phyloP scores from a whole-genome alignment of 73 alveolate species.

The Uronychia setigera region DNA sequence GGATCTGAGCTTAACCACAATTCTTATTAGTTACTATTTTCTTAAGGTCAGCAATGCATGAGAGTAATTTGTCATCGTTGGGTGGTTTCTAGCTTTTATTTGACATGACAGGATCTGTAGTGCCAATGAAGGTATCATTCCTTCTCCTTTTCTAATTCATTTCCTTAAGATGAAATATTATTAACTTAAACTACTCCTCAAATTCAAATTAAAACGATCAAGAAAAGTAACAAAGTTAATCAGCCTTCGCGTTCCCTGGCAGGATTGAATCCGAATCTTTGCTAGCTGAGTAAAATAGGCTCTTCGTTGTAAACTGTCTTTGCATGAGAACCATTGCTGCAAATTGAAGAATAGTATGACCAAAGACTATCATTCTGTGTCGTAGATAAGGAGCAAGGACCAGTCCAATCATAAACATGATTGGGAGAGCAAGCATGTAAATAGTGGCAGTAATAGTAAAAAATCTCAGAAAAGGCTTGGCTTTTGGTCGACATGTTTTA shows the following conservation, averaged over 20 bases:
- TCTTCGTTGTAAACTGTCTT: neutral
- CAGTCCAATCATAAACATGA: conserved; percentile 3
- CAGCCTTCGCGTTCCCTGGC: neutral
- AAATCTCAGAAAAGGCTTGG: conserved; percentile 16
- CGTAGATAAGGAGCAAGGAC: conserved; percentile 29
- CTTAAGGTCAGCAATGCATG: neutral
- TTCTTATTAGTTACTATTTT: neutral
- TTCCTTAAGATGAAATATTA: neutral
- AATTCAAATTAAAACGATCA: neutral
- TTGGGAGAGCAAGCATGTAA: conserved; percentile 43
- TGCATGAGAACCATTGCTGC: neutral
- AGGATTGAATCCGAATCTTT: neutral
- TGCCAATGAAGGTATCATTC: neutral
- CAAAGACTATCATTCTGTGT: conserved; percentile 28
- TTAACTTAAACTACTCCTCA: neutral
- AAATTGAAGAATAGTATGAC: conserved; percentile 21
- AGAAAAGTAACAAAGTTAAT: neutral
- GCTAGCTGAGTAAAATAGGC: neutral
- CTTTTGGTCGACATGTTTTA: conserved; percentile 1
- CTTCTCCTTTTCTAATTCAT: neutral
- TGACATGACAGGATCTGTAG: neutral
- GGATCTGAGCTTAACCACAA: neutral
- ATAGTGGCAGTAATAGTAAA: conserved; percentile 39
- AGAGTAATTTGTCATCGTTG: neutral
- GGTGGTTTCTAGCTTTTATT: neutral